Base-by-base conservation (phyloP, 1,284 basidiomycete species). In the Ganoderma sinense region DNA sequence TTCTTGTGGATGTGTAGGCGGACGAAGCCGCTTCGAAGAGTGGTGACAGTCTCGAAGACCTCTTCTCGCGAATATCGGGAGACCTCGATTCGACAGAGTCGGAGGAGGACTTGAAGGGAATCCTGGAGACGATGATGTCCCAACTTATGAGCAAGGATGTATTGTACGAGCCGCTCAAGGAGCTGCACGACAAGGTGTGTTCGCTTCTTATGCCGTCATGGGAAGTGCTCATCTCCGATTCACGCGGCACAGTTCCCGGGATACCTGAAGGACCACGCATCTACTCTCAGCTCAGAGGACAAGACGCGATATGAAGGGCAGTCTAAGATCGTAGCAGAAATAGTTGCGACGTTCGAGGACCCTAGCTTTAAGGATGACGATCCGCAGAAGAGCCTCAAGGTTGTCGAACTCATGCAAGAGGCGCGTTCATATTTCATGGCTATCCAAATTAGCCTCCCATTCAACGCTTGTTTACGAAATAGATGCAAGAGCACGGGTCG, bases 61-160 rank as follows among this genome's bases (percentile, higher is more conserved):
- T 74, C 39, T 67, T 71, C 67, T 66, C 67, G n/a, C 69, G 66
- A 33, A 26, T 74, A 14, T 39, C 45, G 6, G 65, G 61, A 2
- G 70, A 70, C 53, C 11, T 72, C 1, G 69, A 83, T 68, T 74
- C 75, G 45, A 80, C 80, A 48, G 79, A 83, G 20, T 85, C 86
- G n/a, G 91, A 91, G 26, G 88, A 87, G 43, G 90, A 93, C 65
- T 81, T 97, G 8, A 89, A 91, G 62, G 90, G 88, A 11, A 85
- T 98, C 74, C 85, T 99, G 29, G 96, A 99, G 80, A 89, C 85
- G 51, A 95, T 99, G 93, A 96, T 97, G 97, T 88, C 89, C 20
- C 92, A 97, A 78, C 86, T 99, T 60, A 96, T 99, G 95, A 92
- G 91, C 80, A 97, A 96, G 79, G 96, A 99, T 2, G 88, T 99